Base-by-base conservation (phyloP, 1,284 basidiomycete genomes). In the Puccinia polysora region DNA sequence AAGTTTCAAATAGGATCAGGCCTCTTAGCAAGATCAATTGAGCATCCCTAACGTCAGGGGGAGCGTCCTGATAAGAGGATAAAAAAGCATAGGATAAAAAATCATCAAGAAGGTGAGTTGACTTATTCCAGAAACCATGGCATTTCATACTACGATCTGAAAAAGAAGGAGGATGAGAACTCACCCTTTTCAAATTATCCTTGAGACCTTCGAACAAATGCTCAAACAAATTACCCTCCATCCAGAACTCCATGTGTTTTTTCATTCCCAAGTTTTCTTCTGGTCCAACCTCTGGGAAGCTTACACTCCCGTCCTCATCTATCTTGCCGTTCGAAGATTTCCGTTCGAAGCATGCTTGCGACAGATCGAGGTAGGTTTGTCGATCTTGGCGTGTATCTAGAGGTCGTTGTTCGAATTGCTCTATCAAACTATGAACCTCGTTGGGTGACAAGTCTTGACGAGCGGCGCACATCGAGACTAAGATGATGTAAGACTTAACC, bases 21-120 rank as follows among this genome's bases (percentile, higher is more conserved):
- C 50, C 50, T 45, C 70, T 72, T 30, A 72, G 55, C 7, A 72
- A n/a, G 12, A 72, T 50, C 34, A 72, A 64, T 58, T 72, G 60
- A 45, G 52, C 28, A 58, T 65, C 70, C 43, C 45, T 62, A 32
- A 65, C 52, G 8, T 60, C 45, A 40, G 47, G 32, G 14, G 59
- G 28, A 45, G 15, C 47, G 25, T 59, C 47, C 56, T 70, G 36
- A 47, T 47, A 25, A 36, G 12, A 49, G 36, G 34, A 15, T 28
- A 32, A 69, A 38, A 53, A 20, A 53, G n/a, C 25, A 12, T 1
- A 43, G 52, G 32, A 40, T 15, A 60, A 43, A 53, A 25, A 36
- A n/a, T n/a, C n/a, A n/a, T n/a, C n/a, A n/a, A n/a, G n/a, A n/a
- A n/a, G n/a, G n/a, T 0, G 32, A 25, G 49, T 52, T 0, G 32